Evolutionary conservation across 257 asterid genomes (phyloP).

Genomic region (Vinca minor): DNA sequence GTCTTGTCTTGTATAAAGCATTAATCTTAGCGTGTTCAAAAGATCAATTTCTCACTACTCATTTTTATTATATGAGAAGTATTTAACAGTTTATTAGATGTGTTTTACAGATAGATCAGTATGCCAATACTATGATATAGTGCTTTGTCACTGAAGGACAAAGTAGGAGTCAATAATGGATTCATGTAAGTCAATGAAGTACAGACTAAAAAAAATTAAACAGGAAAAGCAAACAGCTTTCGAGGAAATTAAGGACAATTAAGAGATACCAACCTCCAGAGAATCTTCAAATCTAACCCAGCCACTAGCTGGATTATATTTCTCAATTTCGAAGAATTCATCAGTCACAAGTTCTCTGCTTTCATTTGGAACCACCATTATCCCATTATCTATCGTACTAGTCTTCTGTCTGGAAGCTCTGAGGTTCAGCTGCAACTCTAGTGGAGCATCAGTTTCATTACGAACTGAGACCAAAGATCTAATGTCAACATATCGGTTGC

Average conservation of each 20-base stretch:
- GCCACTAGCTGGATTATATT: slow-evolving; percentile 41
- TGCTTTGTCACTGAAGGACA: not conserved
- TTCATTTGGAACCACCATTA: slow-evolving; percentile 22
- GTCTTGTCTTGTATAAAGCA: not conserved
- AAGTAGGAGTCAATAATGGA: slow-evolving; percentile 3
- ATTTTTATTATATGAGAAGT: not conserved
- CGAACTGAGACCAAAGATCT: slow-evolving; percentile 85
- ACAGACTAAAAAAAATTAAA: not conserved
- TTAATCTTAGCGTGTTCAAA: not conserved
- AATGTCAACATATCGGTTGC: slow-evolving; percentile 62
- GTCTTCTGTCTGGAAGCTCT: slow-evolving; percentile 32
- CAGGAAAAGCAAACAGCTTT: not conserved
- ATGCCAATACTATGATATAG: not conserved
- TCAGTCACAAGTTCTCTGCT: slow-evolving; percentile 36
- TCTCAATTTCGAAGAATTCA: slow-evolving; percentile 73
- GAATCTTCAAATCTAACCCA: slow-evolving; percentile 51
- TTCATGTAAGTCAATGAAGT: not conserved
- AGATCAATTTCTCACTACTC: not conserved
- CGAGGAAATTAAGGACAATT: not conserved
- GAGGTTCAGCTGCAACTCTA: slow-evolving; percentile 62
- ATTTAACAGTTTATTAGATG: not conserved
- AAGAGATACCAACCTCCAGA: slow-evolving; percentile 39
- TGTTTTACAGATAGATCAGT: not conserved
- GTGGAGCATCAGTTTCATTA: slow-evolving; percentile 56
- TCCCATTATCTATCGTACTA: slow-evolving; percentile 23